phyloP scores from a whole-genome alignment of 23 red algal species.

The Gracilaria domingensis region DNA sequence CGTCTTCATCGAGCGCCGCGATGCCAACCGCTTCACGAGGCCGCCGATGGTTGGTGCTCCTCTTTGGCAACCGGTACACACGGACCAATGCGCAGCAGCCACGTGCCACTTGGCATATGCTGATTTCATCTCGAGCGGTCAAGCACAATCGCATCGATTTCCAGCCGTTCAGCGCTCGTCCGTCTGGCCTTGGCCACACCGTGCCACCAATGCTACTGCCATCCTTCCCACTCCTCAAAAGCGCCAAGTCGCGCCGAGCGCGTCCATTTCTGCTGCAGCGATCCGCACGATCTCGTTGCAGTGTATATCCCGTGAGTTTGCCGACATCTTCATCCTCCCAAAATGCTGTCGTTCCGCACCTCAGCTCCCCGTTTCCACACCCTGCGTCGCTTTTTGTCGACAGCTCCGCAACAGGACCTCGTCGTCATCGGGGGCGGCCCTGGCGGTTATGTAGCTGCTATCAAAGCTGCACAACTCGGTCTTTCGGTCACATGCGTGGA shows the following conservation, averaged over 20 bases:
- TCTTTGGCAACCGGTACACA: background rate
- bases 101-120: background rate
- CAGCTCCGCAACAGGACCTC: constrained; percentile 79
- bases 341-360: constrained; percentile 6
- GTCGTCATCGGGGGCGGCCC: constrained; percentile 95
- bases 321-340: background rate
- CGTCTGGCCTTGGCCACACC: background rate
- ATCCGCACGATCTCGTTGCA: background rate
- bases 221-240: background rate
- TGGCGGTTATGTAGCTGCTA: constrained; percentile 96
- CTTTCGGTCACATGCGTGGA: constrained; percentile 95
- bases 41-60: background rate
- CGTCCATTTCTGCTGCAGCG: too few relatives aligned
- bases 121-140: constrained; percentile 16
- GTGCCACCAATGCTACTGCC: background rate
- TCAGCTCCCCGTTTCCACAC: constrained; percentile 2
- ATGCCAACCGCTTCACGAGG: background rate
- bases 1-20: background rate
- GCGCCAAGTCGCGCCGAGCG: too few relatives aligned
- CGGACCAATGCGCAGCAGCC: background rate
- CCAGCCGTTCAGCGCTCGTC: constrained; percentile 2
- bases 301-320: background rate
- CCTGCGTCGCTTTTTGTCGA: constrained; percentile 54
- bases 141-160: constrained; percentile 7
- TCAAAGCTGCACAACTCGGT: constrained; percentile 98